Percentiles rank a stretch among this genome's conserved stretches.
Conservation (phyloP, 495 filamentous ascomycete species). For the Penicillium tannophilum region DNA sequence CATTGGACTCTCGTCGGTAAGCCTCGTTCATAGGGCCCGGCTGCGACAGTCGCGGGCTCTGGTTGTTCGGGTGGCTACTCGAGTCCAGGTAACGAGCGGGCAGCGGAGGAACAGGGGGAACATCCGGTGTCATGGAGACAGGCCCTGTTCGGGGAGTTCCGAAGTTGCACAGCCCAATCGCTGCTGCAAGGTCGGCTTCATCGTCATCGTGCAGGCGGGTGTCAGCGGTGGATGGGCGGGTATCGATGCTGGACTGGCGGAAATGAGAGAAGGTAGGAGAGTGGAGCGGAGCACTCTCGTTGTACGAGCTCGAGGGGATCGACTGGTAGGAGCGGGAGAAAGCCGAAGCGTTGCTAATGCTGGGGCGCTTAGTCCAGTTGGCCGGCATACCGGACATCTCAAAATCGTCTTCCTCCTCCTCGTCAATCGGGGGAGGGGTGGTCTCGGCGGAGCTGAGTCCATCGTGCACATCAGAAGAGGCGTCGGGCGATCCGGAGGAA, state of each 20-base stretch:
- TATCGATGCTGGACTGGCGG: conserved; percentile 61
- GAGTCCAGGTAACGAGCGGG: conserved; percentile 57
- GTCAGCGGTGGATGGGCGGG: conserved; percentile 61
- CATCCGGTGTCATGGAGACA: conserved; percentile 69
- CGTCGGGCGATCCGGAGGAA: conserved; percentile 80
- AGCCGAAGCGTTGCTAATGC: conserved; percentile 61
- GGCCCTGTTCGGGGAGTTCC: conserved; percentile 75
- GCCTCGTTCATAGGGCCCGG: conserved; percentile 43
- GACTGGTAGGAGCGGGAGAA: conserved; percentile 89
- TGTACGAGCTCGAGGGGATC: conserved; percentile 58
- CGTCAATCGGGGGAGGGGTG: conserved; percentile 55
- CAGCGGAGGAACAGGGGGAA: conserved; percentile 84
- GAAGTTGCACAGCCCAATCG: conserved; percentile 91
- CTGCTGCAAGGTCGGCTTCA: conserved; percentile 78
- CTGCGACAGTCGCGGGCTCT: conserved; percentile 29
- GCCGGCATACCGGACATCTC: conserved; percentile 44
- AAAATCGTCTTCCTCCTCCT: conserved; percentile 45
- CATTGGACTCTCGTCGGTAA: conserved; percentile 35
- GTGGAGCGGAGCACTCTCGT: conserved; percentile 44
- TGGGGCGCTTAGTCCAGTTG: conserved; percentile 46
- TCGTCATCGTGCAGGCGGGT: conserved; percentile 58
- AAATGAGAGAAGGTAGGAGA: conserved; percentile 52
- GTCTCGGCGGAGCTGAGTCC: conserved; percentile 61
- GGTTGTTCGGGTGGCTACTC: conserved; percentile 31
- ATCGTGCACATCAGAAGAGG: conserved; percentile 74